Evolutionary conservation across 345 rosid genomes (phyloP), one percentile per base, ranked within the genome.

Genomic region (Cardamine occulta): DNA sequence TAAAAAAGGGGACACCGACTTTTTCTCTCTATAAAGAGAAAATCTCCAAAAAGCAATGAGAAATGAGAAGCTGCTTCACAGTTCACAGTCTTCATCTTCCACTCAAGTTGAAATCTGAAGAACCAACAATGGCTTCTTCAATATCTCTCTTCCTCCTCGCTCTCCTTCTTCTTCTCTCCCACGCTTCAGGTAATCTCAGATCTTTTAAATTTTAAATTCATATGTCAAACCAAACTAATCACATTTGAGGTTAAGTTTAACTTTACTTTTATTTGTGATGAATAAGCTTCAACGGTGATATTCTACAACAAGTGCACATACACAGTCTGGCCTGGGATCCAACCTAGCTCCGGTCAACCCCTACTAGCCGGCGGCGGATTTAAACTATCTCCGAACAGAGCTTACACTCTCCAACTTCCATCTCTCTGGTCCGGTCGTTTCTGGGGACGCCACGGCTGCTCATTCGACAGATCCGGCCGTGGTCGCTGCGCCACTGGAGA

Each of bases 391-490:
- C 63, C 86, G 0, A 80, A 82, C 3, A 65, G 79, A 52, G 61
- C 73, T 15, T 45, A 74, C 29, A 35, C 64, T 11, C 72, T 86
- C 39, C 29, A 76, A 2, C 81, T 79, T 11, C 86, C 84, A 28
- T 56, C 66, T 0, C 82, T 71, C 10, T 83, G 87, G 87, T 87
- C 87, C 2, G 90, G 88, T 45, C 86, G 88, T 0, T 68, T 87
- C 19, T 85, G 86, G 85, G 84, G 69, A 2, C 85, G 88, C 1
- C 82, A 78, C 3, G 77, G 79, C 6, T 86, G 86, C 62, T 40
- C 76, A 11, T 82, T 82, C 59, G 84, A 75, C 2, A 23, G 45
- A 48, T 71, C 80, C 1, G 85, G 85, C 21, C 79, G 18, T 1
- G 84, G 81, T 47, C 80, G 15, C 6, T 84, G 86, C 57, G 44